Conservation (phyloP, 768 basidiomycete genomes). For the Pilatotrama ljubarskyi region DNA sequence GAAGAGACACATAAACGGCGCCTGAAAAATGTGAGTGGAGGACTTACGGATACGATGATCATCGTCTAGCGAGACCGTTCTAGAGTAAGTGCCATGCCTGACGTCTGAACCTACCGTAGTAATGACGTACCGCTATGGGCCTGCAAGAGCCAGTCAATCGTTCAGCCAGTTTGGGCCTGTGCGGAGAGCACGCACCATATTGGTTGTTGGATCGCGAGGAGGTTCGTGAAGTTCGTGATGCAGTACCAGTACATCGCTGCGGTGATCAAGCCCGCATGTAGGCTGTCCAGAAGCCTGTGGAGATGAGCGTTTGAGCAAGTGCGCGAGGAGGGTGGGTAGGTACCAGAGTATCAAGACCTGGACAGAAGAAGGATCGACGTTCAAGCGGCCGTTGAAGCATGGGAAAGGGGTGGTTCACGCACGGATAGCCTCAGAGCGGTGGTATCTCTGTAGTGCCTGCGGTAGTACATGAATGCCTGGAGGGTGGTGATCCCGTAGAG, state of each 20-base stretch:
- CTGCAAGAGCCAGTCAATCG: not conserved
- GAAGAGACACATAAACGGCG: too few species aligned
- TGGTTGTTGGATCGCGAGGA: slow-evolving; percentile 2
- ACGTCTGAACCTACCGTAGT: not conserved
- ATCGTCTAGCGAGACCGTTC: slow-evolving; percentile 1
- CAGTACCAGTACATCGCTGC: slow-evolving; percentile 14
- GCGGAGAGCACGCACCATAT: not conserved
- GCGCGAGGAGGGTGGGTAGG: not conserved
- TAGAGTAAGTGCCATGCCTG: not conserved
- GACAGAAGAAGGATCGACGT: too few species aligned
- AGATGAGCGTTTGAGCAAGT: too few species aligned
- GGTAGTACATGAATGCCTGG: slow-evolving; percentile 13
- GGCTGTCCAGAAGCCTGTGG: slow-evolving; percentile 6
- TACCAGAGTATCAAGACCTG: slow-evolving; percentile 5
- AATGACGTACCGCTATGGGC: not conserved
- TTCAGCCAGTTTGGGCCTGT: not conserved
- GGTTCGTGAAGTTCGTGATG: slow-evolving; percentile 6
- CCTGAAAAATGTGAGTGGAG: not conserved
- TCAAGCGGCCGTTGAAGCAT: not conserved
- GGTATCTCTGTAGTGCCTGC: not conserved
- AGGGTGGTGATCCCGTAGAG: slow-evolving; percentile 12
- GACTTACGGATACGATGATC: slow-evolving; percentile 9
- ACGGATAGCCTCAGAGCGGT: not conserved
- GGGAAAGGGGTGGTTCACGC: not conserved
- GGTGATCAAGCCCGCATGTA: slow-evolving; percentile 13